phyloP scores from a whole-genome alignment of 495 filamentous ascomycete species.

The Lophiotrema nucula region DNA sequence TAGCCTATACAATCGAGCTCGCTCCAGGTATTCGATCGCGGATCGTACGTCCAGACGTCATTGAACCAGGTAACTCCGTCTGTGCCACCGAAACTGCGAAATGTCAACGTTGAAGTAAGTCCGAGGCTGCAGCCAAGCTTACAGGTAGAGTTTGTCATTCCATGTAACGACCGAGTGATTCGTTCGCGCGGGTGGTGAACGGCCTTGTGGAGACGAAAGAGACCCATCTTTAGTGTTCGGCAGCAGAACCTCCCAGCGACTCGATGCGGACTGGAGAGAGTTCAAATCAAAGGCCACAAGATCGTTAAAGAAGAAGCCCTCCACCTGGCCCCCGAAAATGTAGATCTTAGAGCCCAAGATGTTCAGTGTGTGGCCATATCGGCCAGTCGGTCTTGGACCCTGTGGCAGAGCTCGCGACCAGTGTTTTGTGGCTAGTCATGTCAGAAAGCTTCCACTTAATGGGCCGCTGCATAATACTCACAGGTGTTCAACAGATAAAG shows the following conservation, averaged over 20 bases:
- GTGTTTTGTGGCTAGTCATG: constrained; percentile 94
- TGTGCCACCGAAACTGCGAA: constrained; percentile 83
- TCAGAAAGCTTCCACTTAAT: not conserved
- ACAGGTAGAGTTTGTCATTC: constrained; percentile 92
- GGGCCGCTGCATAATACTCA: constrained; percentile 47
- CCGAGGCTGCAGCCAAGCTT: constrained; percentile 42
- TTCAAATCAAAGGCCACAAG: constrained; percentile 96
- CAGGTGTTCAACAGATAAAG: constrained; percentile 97
- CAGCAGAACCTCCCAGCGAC: constrained; percentile 89
- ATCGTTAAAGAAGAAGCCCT: constrained; percentile 97
- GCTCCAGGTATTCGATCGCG: constrained; percentile 74
- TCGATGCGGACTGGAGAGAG: constrained; percentile 79
- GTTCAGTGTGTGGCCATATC: constrained; percentile 95
- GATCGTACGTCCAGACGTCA: constrained; percentile 96
- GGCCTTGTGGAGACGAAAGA: constrained; percentile 45
- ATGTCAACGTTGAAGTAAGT: not conserved
- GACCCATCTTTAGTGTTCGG: constrained; percentile 68
- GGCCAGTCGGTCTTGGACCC: constrained; percentile 77
- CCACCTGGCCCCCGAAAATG: constrained; percentile 96
- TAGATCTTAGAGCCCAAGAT: constrained; percentile 95
- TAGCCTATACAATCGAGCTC: constrained; percentile 95
- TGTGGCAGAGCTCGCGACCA: constrained; percentile 92
- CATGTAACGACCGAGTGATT: constrained; percentile 93
- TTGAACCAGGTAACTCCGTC: constrained; percentile 96
- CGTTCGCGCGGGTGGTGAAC: constrained; percentile 77